Percentiles rank a stretch among this genome's conserved stretches.
These are phyloP conservation scores for Centella asiatica DNA, from an alignment of 129 eudicot genomes.

Conservation along the genomic window DNA sequence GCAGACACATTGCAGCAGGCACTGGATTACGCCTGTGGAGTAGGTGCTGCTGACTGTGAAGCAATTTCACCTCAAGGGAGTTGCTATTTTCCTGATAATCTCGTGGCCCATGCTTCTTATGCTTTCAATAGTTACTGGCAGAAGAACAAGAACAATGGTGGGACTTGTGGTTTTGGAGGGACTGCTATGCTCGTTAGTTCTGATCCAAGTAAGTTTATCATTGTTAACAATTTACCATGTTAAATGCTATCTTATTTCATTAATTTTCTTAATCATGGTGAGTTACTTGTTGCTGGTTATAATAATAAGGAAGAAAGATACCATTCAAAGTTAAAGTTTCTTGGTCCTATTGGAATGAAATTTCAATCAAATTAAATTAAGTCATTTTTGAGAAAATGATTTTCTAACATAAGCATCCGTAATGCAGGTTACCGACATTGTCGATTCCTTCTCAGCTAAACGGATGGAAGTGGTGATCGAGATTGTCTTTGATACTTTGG, in stretches of 20 bases:
- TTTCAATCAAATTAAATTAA: neutral
- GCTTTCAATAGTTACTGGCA: conserved; percentile 99
- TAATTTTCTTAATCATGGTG: no score
- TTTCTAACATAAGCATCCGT: neutral
- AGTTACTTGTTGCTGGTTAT: no score
- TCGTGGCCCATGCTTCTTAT: conserved; percentile 95
- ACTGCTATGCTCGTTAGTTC: conserved; percentile 91
- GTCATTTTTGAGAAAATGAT: neutral
- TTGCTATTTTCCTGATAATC: conserved; percentile 69
- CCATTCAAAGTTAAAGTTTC: no score
- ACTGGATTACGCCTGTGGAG: conserved; percentile 84
- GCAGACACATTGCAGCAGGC: conserved; percentile 79
- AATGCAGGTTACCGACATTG: conserved; percentile 70
- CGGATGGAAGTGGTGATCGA: conserved; percentile 12
- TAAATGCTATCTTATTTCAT: no score
- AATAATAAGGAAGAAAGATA: no score
- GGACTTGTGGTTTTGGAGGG: conserved; percentile 84
- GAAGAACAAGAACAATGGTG: conserved; percentile 69
- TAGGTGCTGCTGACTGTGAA: conserved; percentile 85
- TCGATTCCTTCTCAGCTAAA: conserved; percentile 38
- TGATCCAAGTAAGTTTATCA: conserved; percentile 67
- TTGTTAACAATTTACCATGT: neutral
- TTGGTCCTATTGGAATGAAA: neutral
- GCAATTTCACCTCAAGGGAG: conserved; percentile 60
- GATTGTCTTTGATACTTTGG: conserved; percentile 19